Evolutionary conservation across 1,139 yeast genomes (phyloP).

Genomic region (Candida sp.): DNA sequence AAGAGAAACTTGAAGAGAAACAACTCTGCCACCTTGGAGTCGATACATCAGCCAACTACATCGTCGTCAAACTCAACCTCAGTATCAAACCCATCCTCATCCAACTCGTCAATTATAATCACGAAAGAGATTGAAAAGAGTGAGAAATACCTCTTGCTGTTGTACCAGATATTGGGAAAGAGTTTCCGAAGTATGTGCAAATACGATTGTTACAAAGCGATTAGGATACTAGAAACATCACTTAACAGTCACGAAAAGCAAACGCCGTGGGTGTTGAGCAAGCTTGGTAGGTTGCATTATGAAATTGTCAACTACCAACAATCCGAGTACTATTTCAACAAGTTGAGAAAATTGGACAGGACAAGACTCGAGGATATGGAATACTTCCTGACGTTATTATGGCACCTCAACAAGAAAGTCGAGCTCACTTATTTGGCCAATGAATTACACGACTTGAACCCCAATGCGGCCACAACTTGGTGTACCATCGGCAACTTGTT

Average conservation of each 20-base stretch:
- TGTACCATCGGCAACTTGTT: conserved; percentile 90
- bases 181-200: conserved; percentile 66
- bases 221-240: conserved; percentile 59
- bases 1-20: conserved; percentile 29
- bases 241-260: conserved; percentile 67
- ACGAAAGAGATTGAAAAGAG: conserved; percentile 41
- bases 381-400: conserved; percentile 82
- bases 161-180: conserved; percentile 67
- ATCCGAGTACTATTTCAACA: conserved; percentile 66
- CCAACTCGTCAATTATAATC: conserved; percentile 15
- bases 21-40: conserved; percentile 23
- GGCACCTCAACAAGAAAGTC: conserved; percentile 92
- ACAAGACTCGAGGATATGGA: conserved; percentile 93
- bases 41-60: conserved; percentile 10
- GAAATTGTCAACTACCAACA: conserved; percentile 88
- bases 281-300: conserved; percentile 80
- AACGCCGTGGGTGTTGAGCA: conserved; percentile 88
- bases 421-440: conserved; percentile 83
- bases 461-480: conserved; percentile 85
- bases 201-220: conserved; percentile 84
- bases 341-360: conserved; percentile 70
- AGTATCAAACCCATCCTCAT: conserved; percentile 5
- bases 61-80: conserved; percentile 6
- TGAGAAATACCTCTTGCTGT: conserved; percentile 48
- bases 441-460: conserved; percentile 72